A percentile compares a stretch with the other conserved stretches of the same genome.
These are phyloP conservation scores for Pistacia atlantica DNA, from an alignment of 345 rosid genomes.

Conservation along the genomic window DNA sequence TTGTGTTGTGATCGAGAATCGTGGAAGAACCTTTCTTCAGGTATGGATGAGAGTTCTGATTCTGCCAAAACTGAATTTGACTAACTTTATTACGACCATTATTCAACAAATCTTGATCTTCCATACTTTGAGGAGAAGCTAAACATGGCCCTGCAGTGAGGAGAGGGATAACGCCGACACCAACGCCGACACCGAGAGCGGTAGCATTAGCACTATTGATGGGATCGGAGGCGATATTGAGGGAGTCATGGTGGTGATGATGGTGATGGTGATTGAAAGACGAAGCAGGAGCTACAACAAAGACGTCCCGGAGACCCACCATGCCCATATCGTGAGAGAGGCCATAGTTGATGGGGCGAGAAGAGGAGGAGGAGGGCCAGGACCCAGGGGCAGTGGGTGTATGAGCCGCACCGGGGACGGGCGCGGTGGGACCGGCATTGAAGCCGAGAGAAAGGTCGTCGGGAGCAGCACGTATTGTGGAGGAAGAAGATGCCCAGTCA, in stretches of 20 bases:
- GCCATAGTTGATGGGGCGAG: constrained; percentile 54
- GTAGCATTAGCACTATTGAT: constrained; percentile 50
- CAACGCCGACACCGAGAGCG: constrained; percentile 48
- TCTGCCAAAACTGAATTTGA: constrained; percentile 81
- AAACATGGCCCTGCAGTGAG: constrained; percentile 62
- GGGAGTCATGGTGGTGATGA: constrained; percentile 42
- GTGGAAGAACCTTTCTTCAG: constrained; percentile 40
- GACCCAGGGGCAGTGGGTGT: constrained; percentile 43
- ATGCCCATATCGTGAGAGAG: constrained; percentile 80
- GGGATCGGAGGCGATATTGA: constrained; percentile 38
- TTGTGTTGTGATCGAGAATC: constrained; percentile 36
- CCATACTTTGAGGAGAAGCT: constrained; percentile 46
- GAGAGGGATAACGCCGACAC: constrained; percentile 82
- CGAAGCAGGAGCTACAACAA: constrained; percentile 77
- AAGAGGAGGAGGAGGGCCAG: constrained; percentile 52
- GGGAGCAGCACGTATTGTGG: constrained; percentile 61
- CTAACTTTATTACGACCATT: constrained; percentile 40
- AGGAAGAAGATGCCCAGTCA: constrained; percentile 72
- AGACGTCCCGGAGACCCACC: constrained; percentile 71
- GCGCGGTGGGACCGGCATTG: constrained; percentile 71
- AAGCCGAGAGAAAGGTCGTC: constrained; percentile 98
- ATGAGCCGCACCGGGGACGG: constrained; percentile 32
- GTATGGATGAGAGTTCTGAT: constrained; percentile 41
- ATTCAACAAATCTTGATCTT: constrained; percentile 45
- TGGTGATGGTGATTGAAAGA: constrained; percentile 56